phyloP scores from a whole-genome alignment of 441 rosid genomes.

The Populus hybrid region DNA sequence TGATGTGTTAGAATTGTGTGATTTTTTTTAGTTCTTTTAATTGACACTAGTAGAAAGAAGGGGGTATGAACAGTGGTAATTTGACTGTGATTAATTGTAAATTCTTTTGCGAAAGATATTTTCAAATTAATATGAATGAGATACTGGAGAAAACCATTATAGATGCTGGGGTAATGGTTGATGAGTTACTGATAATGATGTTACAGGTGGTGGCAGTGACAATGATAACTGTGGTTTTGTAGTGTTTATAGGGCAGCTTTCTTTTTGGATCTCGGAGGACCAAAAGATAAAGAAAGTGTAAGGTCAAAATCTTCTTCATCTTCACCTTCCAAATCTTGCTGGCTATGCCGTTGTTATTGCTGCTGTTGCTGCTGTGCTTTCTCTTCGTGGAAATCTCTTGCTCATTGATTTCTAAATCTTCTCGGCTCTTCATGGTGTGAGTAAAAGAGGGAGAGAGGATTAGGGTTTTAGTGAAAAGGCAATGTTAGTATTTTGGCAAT shows the following conservation, averaged over 20 bases:
- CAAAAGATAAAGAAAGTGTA: constrained; percentile 16
- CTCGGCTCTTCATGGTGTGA: not conserved
- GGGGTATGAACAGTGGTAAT: too few relatives aligned
- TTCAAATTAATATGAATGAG: too few relatives aligned
- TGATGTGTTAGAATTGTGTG: too few relatives aligned
- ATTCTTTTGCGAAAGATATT: too few relatives aligned
- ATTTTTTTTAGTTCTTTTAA: too few relatives aligned
- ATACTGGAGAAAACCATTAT: too few relatives aligned
- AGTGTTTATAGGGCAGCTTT: not conserved
- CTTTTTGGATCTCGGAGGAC: not conserved
- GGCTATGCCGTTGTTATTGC: not conserved
- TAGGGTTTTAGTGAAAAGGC: too few relatives aligned
- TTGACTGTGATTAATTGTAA: too few relatives aligned
- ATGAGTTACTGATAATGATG: not conserved
- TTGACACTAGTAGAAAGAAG: too few relatives aligned
- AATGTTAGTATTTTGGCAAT: not conserved
- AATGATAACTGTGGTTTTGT: not conserved
- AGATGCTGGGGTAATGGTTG: not conserved
- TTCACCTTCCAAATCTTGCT: not conserved
- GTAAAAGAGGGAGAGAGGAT: not conserved
- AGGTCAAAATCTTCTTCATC: constrained; percentile 15
- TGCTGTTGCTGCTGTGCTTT: not conserved
- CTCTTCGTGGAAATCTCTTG: constrained; percentile 8
- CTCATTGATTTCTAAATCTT: not conserved
- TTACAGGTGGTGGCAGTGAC: not conserved